Evolutionary conservation across 805 yeast species (phyloP).

Genomic region (Grigorovia yakushimaensis): DNA sequence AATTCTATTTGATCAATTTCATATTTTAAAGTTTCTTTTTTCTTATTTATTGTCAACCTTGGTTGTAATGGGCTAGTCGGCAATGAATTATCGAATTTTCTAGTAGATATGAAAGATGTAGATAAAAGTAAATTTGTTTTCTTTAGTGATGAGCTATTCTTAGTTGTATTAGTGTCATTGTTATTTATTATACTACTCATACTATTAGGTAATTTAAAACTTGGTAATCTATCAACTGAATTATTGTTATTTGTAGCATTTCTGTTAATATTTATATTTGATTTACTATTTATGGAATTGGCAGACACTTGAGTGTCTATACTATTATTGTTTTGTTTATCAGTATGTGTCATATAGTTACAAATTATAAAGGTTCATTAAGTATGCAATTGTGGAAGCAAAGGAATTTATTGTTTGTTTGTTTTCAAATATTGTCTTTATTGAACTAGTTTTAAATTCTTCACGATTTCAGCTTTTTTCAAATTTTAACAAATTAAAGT

Average conservation of each 20-base stretch:
- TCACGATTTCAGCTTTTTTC: too few species aligned
- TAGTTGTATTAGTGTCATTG: constrained; percentile 3
- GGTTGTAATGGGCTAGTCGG: constrained; percentile 24
- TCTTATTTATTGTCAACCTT: constrained; percentile 17
- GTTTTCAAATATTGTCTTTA: too few species aligned
- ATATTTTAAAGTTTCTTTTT: constrained; percentile 12
- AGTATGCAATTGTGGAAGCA: not conserved
- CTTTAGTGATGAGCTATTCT: not conserved
- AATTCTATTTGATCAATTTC: constrained; percentile 18
- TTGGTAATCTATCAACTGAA: not conserved
- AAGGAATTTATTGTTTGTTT: too few species aligned
- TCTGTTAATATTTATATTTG: not conserved
- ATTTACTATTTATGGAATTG: not conserved
- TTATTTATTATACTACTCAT: not conserved
- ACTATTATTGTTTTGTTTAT: not conserved
- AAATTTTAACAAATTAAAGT: too few species aligned
- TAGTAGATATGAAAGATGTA: constrained; percentile 27
- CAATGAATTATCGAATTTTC: constrained; percentile 19
- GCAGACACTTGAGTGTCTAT: not conserved
- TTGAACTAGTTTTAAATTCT: too few species aligned
- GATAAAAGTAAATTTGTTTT: constrained; percentile 24
- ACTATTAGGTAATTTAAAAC: not conserved
- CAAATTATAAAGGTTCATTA: not conserved
- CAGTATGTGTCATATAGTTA: not conserved
- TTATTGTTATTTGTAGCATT: not conserved